Conservation (phyloP, 192 early-diverging fungal species). For the Backusella morwellensis region DNA sequence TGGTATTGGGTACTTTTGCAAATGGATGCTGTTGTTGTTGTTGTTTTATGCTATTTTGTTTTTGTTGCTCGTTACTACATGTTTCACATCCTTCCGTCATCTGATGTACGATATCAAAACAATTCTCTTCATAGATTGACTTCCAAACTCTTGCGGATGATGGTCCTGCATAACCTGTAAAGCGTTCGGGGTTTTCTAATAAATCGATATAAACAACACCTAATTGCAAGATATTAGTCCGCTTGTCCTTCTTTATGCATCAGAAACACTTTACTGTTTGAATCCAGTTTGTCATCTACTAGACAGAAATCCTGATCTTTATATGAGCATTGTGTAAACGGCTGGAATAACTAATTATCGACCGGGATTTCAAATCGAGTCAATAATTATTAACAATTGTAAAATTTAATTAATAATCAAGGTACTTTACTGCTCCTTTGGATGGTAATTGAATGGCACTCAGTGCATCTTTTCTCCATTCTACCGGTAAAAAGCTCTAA, state of each 20-base stretch:
- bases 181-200: constrained; percentile 91
- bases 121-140: constrained; percentile 98
- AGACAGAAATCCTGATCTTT: constrained; percentile 86
- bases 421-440: constrained; percentile 41
- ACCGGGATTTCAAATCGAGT: constrained; percentile 15
- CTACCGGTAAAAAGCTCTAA: constrained; percentile 44
- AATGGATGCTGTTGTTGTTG: constrained; percentile 29
- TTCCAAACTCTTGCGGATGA: constrained; percentile 89
- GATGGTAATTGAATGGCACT: constrained; percentile 71
- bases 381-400: no score
- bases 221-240: background rate
- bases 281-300: constrained; percentile 75
- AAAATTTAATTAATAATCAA: background rate
- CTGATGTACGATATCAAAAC: constrained; percentile 73
- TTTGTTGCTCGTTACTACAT: constrained; percentile 20
- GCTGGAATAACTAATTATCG: constrained; percentile 47
- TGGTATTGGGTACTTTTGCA: constrained; percentile 47
- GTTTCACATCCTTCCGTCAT: constrained; percentile 49
- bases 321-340: constrained; percentile 55
- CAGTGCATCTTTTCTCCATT: constrained; percentile 58
- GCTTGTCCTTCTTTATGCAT: background rate
- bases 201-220: constrained; percentile 90
- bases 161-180: constrained; percentile 93
- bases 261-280: constrained; percentile 6
- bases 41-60: background rate